Conservation (phyloP, 2,329 filamentous ascomycete genomes). For the Neofusicoccum kwambonambiense region DNA sequence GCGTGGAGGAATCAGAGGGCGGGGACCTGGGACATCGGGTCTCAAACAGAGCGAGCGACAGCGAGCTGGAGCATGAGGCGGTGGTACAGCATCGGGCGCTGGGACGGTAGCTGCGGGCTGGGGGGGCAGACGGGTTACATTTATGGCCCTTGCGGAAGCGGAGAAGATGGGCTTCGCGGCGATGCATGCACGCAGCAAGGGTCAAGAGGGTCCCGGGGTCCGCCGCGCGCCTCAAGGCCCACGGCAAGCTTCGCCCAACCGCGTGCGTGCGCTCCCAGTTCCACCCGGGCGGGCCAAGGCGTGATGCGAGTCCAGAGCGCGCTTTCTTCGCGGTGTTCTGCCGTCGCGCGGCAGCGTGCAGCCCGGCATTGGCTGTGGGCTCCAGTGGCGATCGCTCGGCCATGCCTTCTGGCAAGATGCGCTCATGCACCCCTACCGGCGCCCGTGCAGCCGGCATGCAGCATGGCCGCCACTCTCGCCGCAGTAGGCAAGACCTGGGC, state of each 20-base stretch:
- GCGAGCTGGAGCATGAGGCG: not conserved
- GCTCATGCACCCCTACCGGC: constrained; percentile 4
- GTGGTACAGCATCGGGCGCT: constrained; percentile 13
- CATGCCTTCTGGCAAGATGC: not conserved
- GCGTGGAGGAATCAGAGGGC: not conserved
- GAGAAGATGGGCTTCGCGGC: constrained; percentile 1
- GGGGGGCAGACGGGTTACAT: constrained; percentile 10
- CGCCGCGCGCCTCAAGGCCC: not conserved
- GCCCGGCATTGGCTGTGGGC: not conserved
- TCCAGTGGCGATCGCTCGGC: not conserved
- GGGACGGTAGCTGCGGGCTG: not conserved
- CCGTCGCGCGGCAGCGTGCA: constrained; percentile 13
- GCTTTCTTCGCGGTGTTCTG: not conserved
- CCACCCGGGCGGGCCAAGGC: constrained; percentile 11
- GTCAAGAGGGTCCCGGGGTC: not conserved
- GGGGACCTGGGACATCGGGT: not conserved
- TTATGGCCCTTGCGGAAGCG: constrained; percentile 15
- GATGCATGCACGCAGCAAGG: constrained; percentile 10
- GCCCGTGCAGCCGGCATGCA: not conserved
- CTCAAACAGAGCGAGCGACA: constrained; percentile 9
- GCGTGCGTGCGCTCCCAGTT: constrained; percentile 3
- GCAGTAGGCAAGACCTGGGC: not conserved
- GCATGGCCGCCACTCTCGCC: not conserved
- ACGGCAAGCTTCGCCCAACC: not conserved
- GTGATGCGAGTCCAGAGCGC: constrained; percentile 10